Conservation (phyloP, 169 alveolate genomes). For the Babesia microti region DNA sequence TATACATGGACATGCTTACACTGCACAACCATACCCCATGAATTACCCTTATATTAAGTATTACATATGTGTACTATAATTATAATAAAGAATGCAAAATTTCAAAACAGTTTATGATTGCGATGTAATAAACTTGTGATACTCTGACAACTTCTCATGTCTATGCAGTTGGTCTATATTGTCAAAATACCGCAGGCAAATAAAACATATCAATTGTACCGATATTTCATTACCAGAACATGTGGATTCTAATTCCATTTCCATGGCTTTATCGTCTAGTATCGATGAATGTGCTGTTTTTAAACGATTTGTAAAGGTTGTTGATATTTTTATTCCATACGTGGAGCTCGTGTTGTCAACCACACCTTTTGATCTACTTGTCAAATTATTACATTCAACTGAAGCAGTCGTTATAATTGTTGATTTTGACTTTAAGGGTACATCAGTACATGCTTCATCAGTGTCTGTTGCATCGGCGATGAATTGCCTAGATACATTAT, state of each 20-base stretch:
- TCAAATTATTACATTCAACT: too few relatives aligned
- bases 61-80: too few relatives aligned
- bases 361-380: too few relatives aligned
- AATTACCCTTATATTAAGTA: too few relatives aligned
- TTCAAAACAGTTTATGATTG: not conserved
- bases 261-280: slow-evolving; percentile 21
- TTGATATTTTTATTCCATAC: too few relatives aligned
- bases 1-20: not conserved
- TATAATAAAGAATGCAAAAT: not conserved
- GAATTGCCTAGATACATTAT: too few relatives aligned
- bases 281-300: slow-evolving; percentile 30
- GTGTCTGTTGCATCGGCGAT: too few relatives aligned
- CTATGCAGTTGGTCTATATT: slow-evolving; percentile 34
- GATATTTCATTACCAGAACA: not conserved
- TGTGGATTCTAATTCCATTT: not conserved
- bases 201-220: slow-evolving; percentile 29
- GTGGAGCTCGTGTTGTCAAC: too few relatives aligned
- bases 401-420: too few relatives aligned
- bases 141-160: slow-evolving; percentile 45
- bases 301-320: slow-evolving; percentile 10
- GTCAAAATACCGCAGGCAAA: slow-evolving; percentile 49
- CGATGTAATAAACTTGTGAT: slow-evolving; percentile 41
- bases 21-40: slow-evolving; percentile 1
- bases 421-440: too few relatives aligned
- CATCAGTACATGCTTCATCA: too few relatives aligned